Conservation (phyloP, 2,329 filamentous ascomycete species). For the Xylaria digitata region DNA sequence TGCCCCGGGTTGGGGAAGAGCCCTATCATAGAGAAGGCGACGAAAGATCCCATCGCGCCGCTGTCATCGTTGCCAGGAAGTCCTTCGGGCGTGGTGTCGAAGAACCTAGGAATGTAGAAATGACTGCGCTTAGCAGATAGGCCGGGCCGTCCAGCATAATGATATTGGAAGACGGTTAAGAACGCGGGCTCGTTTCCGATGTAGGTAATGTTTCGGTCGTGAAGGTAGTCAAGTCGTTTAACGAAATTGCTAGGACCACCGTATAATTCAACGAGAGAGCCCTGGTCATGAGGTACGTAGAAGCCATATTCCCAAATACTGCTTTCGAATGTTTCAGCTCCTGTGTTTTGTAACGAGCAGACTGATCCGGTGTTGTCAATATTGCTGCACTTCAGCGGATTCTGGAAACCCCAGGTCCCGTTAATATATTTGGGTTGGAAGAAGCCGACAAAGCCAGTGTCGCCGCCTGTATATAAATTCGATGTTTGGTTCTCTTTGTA, state of each 20-base stretch:
- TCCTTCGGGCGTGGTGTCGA: slow-evolving; percentile 67
- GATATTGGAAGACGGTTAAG: slow-evolving; percentile 70
- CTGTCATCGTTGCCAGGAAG: slow-evolving; percentile 78
- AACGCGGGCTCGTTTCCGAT: slow-evolving; percentile 68
- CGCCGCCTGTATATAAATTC: slow-evolving; percentile 60
- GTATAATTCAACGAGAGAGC: slow-evolving; percentile 65
- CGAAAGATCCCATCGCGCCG: slow-evolving; percentile 76
- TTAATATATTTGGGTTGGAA: slow-evolving; percentile 76
- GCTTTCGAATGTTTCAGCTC: slow-evolving; percentile 77
- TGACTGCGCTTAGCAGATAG: slow-evolving; percentile 66
- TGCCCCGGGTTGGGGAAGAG: slow-evolving; percentile 76
- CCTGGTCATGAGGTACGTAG: slow-evolving; percentile 66
- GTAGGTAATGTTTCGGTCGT: slow-evolving; percentile 72
- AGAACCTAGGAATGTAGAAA: slow-evolving; percentile 73
- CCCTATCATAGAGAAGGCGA: slow-evolving; percentile 75
- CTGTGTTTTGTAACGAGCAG: slow-evolving; percentile 70
- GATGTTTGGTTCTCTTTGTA: slow-evolving; percentile 71
- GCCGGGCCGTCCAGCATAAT: slow-evolving; percentile 74
- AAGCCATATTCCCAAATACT: slow-evolving; percentile 80
- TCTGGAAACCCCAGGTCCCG: slow-evolving; percentile 74
- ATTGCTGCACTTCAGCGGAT: slow-evolving; percentile 72
- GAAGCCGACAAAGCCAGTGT: slow-evolving; percentile 76
- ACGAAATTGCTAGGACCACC: slow-evolving; percentile 70
- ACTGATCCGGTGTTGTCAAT: slow-evolving; percentile 58
- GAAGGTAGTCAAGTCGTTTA: slow-evolving; percentile 71